A percentile compares a stretch with the other conserved stretches of the same genome.
These are phyloP conservation scores for Neopestalotiopsis sp. DNA, from an alignment of 2,329 filamentous ascomycete genomes.

Conservation along the genomic window DNA sequence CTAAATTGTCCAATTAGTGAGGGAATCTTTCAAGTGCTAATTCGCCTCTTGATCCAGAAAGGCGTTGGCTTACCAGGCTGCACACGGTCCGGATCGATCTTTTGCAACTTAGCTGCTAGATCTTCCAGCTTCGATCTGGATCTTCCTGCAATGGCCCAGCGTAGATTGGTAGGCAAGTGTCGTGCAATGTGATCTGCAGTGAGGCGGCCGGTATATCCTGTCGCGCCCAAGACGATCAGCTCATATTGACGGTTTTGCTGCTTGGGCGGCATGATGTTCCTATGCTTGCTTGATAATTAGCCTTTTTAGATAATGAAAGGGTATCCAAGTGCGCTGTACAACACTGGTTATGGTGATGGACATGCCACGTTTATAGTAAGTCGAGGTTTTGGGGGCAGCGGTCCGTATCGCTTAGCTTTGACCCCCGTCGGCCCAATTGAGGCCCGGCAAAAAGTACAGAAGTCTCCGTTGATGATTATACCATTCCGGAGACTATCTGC, in stretches of 20 bases:
- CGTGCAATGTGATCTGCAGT: conserved; percentile 77
- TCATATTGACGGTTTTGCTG: conserved; percentile 14
- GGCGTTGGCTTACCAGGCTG: conserved; percentile 23
- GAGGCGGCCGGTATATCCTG: conserved; percentile 83
- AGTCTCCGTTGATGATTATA: not conserved
- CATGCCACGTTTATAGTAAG: no score
- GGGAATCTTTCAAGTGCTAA: not conserved
- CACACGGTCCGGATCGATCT: conserved; percentile 19
- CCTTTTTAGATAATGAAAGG: no score
- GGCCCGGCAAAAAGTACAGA: not conserved
- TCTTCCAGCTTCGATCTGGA: conserved; percentile 59
- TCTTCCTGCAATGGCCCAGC: conserved; percentile 87
- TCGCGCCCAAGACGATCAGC: conserved; percentile 17
- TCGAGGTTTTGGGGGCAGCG: not conserved
- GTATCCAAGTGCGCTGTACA: no score
- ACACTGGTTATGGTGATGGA: no score
- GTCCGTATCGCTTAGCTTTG: not conserved
- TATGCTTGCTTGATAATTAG: no score
- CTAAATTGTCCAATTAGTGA: conserved; percentile 6
- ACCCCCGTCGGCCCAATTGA: not conserved
- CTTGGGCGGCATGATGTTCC: not conserved
- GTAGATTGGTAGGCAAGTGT: conserved; percentile 74
- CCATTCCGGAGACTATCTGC: no score
- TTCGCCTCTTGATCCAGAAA: not conserved
- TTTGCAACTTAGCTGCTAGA: conserved; percentile 14